Conservation (phyloP, 2,329 filamentous ascomycete genomes). For the Colletotrichum horii region DNA sequence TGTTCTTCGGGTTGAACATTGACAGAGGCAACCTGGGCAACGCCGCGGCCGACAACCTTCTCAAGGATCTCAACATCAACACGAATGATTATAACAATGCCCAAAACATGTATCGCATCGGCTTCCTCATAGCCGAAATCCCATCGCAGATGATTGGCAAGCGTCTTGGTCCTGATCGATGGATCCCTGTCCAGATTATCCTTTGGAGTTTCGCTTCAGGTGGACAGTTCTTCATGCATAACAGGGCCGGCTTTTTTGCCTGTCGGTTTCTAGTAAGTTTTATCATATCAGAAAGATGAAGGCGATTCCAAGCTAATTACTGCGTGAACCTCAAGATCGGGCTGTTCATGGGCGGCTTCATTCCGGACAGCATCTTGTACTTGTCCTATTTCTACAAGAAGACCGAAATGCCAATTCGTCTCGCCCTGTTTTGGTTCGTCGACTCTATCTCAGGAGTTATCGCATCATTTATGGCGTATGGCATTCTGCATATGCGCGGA, state of each 20-base stretch:
- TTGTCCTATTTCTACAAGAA: slow-evolving; percentile 50
- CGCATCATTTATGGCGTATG: slow-evolving; percentile 41
- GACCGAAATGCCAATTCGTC: slow-evolving; percentile 42
- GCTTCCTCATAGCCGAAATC: slow-evolving; percentile 58
- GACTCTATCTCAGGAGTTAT: slow-evolving; percentile 45
- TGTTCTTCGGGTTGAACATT: not conserved
- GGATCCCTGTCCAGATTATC: slow-evolving; percentile 62
- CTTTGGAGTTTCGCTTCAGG: slow-evolving; percentile 56
- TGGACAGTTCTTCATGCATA: slow-evolving; percentile 42
- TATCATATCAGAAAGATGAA: fast-evolving
- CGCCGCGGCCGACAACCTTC: not conserved
- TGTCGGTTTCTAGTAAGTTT: slow-evolving; percentile 30
- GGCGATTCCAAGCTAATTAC: not conserved
- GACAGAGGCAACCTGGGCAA: not conserved
- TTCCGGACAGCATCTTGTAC: slow-evolving; percentile 45
- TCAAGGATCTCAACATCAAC: not conserved
- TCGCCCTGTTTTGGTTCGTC: slow-evolving; percentile 46
- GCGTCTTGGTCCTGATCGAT: slow-evolving; percentile 48
- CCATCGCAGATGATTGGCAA: slow-evolving; percentile 64
- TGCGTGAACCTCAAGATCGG: slow-evolving; percentile 27
- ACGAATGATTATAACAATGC: not conserved
- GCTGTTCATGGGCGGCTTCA: slow-evolving; percentile 45
- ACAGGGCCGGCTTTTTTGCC: slow-evolving; percentile 34
- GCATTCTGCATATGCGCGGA: slow-evolving; percentile 44
- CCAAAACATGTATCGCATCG: not conserved